Percentiles rank a stretch among this genome's conserved stretches.
Evolutionary conservation across 495 filamentous ascomycete genomes (phyloP).

Genomic region (Daldinia concentrica): DNA sequence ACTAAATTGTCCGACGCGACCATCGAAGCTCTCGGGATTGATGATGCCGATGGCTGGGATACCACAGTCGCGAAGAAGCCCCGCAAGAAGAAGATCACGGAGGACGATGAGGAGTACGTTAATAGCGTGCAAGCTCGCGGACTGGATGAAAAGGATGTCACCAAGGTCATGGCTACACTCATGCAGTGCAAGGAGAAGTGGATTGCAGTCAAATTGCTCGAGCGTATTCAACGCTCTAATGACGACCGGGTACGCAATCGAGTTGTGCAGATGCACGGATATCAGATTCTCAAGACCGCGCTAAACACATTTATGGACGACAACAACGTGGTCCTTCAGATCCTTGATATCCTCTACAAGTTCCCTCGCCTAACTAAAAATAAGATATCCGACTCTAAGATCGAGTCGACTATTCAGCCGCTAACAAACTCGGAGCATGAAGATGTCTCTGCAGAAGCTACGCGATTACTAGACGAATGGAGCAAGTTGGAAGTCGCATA

Average conservation of each 20-base stretch:
- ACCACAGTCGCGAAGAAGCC: conserved; percentile 86
- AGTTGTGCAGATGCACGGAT: conserved; percentile 95
- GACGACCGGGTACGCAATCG: conserved; percentile 89
- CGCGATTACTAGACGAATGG: conserved; percentile 82
- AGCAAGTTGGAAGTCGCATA: conserved; percentile 90
- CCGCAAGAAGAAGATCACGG: conserved; percentile 91
- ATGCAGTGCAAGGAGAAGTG: conserved; percentile 99
- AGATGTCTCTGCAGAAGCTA: conserved; percentile 75
- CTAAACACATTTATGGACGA: conserved; percentile 87
- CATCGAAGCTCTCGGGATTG: conserved; percentile 95
- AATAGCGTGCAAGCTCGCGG: conserved; percentile 85
- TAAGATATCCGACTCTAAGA: conserved; percentile 96
- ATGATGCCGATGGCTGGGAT: conserved; percentile 92
- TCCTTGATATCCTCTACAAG: conserved; percentile 87
- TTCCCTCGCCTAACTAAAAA: conserved; percentile 94
- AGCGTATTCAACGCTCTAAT: conserved; percentile 87
- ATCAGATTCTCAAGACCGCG: conserved; percentile 89
- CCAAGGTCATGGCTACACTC: conserved; percentile 97
- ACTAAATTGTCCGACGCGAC: conserved; percentile 91
- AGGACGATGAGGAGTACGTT: conserved; percentile 96
- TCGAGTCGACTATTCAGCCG: conserved; percentile 81
- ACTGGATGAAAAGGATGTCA: conserved; percentile 88
- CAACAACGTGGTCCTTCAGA: conserved; percentile 84
- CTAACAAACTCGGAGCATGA: conserved; percentile 76
- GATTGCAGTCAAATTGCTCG: conserved; percentile 95